Evolutionary conservation across 768 basidiomycete species (phyloP).

Genomic region (Trametes cubensis): DNA sequence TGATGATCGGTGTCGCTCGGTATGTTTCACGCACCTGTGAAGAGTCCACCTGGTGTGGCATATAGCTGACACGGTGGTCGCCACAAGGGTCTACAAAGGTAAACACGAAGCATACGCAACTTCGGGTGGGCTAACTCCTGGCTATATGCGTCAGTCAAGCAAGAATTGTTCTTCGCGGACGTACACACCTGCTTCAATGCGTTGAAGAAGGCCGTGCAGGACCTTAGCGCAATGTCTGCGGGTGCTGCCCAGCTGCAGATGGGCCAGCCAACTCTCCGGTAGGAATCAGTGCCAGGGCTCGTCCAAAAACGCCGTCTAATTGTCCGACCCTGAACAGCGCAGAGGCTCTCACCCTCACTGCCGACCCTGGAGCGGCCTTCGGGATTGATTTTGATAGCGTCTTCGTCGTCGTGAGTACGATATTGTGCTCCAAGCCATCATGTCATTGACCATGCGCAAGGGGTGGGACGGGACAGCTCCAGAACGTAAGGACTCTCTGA

Average conservation of each 20-base stretch:
- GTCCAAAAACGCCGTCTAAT: not conserved
- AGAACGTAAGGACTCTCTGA: not conserved
- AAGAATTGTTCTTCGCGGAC: conserved; percentile 81
- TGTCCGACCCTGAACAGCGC: conserved; percentile 28
- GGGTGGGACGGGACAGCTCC: conserved; percentile 1
- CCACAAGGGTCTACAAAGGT: conserved; percentile 54
- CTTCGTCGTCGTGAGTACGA: conserved; percentile 49
- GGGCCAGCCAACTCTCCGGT: conserved; percentile 69
- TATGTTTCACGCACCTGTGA: conserved; percentile 39
- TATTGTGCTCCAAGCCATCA: not conserved
- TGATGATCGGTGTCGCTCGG: conserved; percentile 91
- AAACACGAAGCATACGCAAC: not conserved
- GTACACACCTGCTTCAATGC: conserved; percentile 76
- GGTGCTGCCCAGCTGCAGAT: conserved; percentile 66
- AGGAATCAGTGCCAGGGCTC: conserved; percentile 22
- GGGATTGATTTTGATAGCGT: conserved; percentile 67
- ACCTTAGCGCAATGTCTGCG: conserved; percentile 51
- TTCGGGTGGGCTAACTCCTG: not conserved
- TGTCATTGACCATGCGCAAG: not conserved
- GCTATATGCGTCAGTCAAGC: conserved; percentile 58
- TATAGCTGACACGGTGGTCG: conserved; percentile 14
- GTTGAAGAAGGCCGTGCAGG: conserved; percentile 77
- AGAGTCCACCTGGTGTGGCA: not conserved
- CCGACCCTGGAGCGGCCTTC: conserved; percentile 52
- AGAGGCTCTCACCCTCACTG: conserved; percentile 41